Percentiles rank a stretch among this genome's conserved stretches.
phyloP scores from a whole-genome alignment of 2,329 filamentous ascomycete species.

The Fusarium sp. region DNA sequence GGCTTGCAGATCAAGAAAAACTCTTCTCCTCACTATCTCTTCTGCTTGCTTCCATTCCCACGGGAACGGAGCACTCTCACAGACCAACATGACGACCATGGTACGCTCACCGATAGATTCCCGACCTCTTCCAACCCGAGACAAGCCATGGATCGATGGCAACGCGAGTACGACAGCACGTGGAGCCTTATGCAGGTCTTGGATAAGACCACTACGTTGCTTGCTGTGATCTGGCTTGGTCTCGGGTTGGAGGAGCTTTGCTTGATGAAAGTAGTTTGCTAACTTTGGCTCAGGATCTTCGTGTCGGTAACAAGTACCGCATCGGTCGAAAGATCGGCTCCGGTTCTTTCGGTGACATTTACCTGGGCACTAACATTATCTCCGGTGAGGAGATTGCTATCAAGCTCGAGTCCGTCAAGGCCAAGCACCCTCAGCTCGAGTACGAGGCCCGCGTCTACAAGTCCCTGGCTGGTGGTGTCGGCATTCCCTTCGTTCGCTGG shows the following conservation, averaged over 20 bases:
- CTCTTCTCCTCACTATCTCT: not conserved
- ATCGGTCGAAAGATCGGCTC: constrained; percentile 99
- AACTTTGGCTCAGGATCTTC: constrained; percentile 79
- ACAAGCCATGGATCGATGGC: not conserved
- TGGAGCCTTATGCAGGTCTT: not conserved
- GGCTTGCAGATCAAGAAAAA: constrained; percentile 39
- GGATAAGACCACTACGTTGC: not conserved
- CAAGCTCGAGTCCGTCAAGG: constrained; percentile 99
- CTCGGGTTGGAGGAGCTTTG: not conserved
- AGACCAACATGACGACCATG: constrained; percentile 63
- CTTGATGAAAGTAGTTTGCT: constrained; percentile 14
- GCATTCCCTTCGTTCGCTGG: constrained; percentile 99
- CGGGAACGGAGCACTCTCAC: constrained; percentile 38
- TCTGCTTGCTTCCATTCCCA: constrained; percentile 30
- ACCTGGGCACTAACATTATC: constrained; percentile 99
- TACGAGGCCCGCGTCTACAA: constrained; percentile 97
- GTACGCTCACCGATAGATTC: constrained; percentile 50
- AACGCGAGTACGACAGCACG: not conserved
- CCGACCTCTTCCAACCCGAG: not conserved
- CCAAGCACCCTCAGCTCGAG: constrained; percentile 98
- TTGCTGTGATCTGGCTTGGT: not conserved
- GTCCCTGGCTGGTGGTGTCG: constrained; percentile 92
- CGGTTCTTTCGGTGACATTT: constrained; percentile 98
- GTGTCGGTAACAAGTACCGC: constrained; percentile 99
- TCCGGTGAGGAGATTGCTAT: constrained; percentile 99